Conservation (phyloP, 352 stramenopile genomes). For the Globisporangium spiculum region DNA sequence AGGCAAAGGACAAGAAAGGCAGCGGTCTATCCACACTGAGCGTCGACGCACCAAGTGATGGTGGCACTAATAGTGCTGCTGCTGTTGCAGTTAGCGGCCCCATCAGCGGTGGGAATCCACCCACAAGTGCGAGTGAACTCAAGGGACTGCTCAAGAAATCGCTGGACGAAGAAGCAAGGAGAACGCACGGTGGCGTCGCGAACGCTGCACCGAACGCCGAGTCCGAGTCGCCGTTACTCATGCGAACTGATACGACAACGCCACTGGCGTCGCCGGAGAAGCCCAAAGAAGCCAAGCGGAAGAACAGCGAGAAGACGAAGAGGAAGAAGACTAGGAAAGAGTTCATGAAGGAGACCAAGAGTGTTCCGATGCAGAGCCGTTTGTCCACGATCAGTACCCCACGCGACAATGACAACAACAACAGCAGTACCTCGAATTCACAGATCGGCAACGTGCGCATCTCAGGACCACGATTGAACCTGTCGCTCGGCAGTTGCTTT, state of each 20-base stretch:
- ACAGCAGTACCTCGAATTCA: background rate
- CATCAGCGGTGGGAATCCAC: background rate
- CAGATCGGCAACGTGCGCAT: constrained; percentile 16
- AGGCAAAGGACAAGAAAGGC: background rate
- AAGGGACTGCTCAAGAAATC: constrained; percentile 20
- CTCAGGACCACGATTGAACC: constrained; percentile 26
- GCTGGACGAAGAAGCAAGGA: background rate
- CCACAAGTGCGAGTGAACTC: constrained; percentile 16
- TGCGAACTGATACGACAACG: constrained; percentile 20
- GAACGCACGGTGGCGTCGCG: constrained; percentile 7
- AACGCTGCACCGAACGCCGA: constrained; percentile 27
- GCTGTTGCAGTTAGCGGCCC: background rate
- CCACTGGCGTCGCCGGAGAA: constrained; percentile 11
- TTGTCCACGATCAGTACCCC: background rate
- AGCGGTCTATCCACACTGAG: background rate
- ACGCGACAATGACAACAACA: background rate
- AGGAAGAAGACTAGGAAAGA: background rate
- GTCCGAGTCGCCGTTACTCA: constrained; percentile 38
- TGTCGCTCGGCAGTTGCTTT: constrained; percentile 7
- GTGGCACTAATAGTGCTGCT: background rate
- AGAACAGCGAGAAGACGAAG: background rate
- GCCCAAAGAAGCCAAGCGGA: constrained; percentile 7
- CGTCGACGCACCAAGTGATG: background rate
- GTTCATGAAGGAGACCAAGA: background rate
- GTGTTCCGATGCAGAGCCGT: background rate